These are phyloP conservation scores for Tricholoma terreum DNA, from an alignment of 768 basidiomycete species.

Conservation along the genomic window DNA sequence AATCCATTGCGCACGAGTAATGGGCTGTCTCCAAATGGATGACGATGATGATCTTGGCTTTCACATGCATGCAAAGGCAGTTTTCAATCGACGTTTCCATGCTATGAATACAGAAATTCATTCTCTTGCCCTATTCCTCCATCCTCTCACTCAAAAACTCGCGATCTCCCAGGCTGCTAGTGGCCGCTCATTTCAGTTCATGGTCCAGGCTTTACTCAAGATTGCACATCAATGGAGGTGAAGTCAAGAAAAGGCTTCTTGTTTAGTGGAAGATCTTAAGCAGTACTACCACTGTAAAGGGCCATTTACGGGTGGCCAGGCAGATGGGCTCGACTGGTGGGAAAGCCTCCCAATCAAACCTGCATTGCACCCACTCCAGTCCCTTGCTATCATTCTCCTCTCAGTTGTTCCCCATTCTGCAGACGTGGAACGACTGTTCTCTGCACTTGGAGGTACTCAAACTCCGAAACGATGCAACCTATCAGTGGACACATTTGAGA, in stretches of 20 bases:
- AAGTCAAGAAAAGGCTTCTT: background rate
- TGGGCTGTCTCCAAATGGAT: slow-evolving; percentile 1
- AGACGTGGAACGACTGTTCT: slow-evolving; percentile 26
- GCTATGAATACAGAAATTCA: slow-evolving; percentile 31
- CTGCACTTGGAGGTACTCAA: slow-evolving; percentile 12
- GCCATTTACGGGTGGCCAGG: background rate
- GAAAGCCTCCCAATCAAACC: background rate
- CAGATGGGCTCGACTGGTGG: slow-evolving; percentile 23
- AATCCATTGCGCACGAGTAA: slow-evolving; percentile 15
- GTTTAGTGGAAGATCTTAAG: slow-evolving; percentile 14
- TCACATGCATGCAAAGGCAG: slow-evolving; percentile 18
- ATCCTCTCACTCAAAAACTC: slow-evolving; percentile 32
- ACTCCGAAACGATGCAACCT: background rate
- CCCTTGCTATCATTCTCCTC: slow-evolving; percentile 17
- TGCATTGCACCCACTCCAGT: slow-evolving; percentile 8
- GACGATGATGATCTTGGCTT: slow-evolving; percentile 1
- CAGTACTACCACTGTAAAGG: background rate
- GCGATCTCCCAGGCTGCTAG: slow-evolving; percentile 23
- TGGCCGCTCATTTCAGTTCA: slow-evolving; percentile 16
- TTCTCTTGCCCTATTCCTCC: slow-evolving; percentile 31
- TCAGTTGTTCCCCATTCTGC: slow-evolving; percentile 27
- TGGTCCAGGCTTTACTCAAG: slow-evolving; percentile 15
- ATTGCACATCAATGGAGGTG: slow-evolving; percentile 17
- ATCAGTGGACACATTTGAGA: background rate
- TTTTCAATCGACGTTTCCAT: slow-evolving; percentile 29